Base-by-base conservation (phyloP, 2,329 filamentous ascomycete species). In the Ophiostoma pallidulum region DNA sequence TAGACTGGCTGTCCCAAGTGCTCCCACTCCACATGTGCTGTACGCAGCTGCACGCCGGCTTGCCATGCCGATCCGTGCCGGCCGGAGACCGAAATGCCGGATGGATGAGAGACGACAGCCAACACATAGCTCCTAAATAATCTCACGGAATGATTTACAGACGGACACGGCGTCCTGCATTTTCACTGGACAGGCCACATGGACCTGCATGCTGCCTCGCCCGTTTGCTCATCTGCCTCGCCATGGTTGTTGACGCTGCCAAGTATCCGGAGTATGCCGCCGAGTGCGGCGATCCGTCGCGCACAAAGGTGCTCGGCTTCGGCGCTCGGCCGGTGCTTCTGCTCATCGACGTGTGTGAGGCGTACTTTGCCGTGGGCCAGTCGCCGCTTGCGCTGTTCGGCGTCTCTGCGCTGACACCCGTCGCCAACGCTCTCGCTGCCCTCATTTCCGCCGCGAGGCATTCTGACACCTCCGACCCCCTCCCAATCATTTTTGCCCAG, bases 291-390 rank as follows among this genome's bases (percentile, higher is more conserved):
- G 40, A 42, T 29, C 40, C 40, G 13, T 42, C 40, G 5, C 40
- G 29, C n/a, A 32, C 28, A 10, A 36, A 44, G n/a, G 22, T 36
- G 32, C 41, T 44, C 41, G 68, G 68, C 51, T 72, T 68, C 68
- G 69, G 68, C 36, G 45, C 46, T 16, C 60, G 58, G 12, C 68
- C 69, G 4, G 70, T 65, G 14, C 60, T 72, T 6, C 56, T 73
- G 40, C 56, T 72, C 16, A 64, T 72, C 57, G 69, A 72, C 54
- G 66, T 72, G 37, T 72, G 68, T 58, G 67, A 64, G 43, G 68
- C 67, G 7, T 72, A 72, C 56, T 72, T 65, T 65, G 63, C 60
- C 4, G 54, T 60, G 19, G 63, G n/a, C n/a, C n/a, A 60, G 6
- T 71, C 67, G 39, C 67, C 67, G 3, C 59, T 72, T n/a, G 62